phyloP scores from a whole-genome alignment of 2,329 filamentous ascomycete species.

The Zymoseptoria crescenta region DNA sequence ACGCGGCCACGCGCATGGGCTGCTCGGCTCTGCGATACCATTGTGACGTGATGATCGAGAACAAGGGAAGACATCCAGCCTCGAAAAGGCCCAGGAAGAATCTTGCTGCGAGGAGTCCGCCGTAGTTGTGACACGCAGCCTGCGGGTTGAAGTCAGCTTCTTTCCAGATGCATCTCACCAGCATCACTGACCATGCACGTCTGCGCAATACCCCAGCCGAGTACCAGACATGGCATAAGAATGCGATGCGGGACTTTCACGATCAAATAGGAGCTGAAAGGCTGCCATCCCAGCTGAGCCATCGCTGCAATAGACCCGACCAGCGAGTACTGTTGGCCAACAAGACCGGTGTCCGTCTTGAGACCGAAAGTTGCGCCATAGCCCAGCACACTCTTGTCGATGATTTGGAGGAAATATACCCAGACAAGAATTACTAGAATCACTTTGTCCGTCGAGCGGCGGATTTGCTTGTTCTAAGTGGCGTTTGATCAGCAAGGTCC shows the following conservation, averaged over 20 bases:
- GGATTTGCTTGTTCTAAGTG: conserved; percentile 45
- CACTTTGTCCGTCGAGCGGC: conserved; percentile 52
- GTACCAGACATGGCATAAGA: conserved; percentile 54
- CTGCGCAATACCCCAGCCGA: conserved; percentile 54
- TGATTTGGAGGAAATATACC: conserved; percentile 53
- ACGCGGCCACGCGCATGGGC: conserved; percentile 19
- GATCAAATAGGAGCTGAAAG: conserved; percentile 56
- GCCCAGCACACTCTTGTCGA: conserved; percentile 49
- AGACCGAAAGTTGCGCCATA: conserved; percentile 44
- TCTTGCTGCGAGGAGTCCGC: conserved; percentile 52
- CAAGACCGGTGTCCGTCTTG: conserved; percentile 36
- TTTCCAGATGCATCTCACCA: background rate
- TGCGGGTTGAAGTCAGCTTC: background rate
- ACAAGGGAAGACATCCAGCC: conserved; percentile 57
- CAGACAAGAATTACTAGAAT: conserved; percentile 50
- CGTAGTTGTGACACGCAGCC: conserved; percentile 52
- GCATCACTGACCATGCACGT: conserved; percentile 40
- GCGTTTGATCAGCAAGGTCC: background rate
- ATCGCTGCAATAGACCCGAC: conserved; percentile 44
- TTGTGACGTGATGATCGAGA: conserved; percentile 41
- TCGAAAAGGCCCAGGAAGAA: conserved; percentile 62
- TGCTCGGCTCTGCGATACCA: conserved; percentile 26
- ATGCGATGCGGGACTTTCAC: conserved; percentile 58
- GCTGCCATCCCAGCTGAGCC: conserved; percentile 53
- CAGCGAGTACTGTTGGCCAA: conserved; percentile 44